phyloP scores from a whole-genome alignment of 768 basidiomycete genomes.

The Ramaria sp. region DNA sequence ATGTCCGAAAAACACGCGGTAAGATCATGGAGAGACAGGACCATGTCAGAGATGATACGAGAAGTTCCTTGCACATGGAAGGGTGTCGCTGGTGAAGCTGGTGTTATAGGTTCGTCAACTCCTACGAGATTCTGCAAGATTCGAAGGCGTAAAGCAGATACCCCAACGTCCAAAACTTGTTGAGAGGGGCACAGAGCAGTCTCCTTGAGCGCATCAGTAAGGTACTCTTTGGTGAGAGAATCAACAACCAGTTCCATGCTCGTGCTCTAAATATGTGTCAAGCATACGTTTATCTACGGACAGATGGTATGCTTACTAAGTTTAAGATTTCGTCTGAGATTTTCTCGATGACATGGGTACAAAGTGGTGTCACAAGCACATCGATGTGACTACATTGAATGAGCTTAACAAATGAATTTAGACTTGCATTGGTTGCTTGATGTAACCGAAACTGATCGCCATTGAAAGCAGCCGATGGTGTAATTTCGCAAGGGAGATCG shows the following conservation, averaged over 20 bases:
- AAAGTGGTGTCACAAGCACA: conserved; percentile 44
- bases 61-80: background rate
- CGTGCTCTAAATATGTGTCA: conserved; percentile 19
- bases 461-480: background rate
- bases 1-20: background rate
- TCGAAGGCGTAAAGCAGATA: conserved; percentile 31
- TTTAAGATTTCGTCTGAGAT: conserved; percentile 38
- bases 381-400: conserved; percentile 16
- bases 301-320: conserved; percentile 26
- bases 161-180: conserved; percentile 29
- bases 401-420: background rate
- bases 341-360: conserved; percentile 30
- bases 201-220: conserved; percentile 21
- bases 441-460: background rate
- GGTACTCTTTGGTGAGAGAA: conserved; percentile 29
- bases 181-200: conserved; percentile 12
- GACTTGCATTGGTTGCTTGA: background rate
- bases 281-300: conserved; percentile 2
- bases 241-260: conserved; percentile 31
- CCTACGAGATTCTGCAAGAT: conserved; percentile 37
- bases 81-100: background rate
- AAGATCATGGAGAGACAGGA: background rate
- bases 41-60: conserved; percentile 1
- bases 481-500: background rate
- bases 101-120: conserved; percentile 22